Evolutionary conservation across 257 asterid genomes (phyloP).

Genomic region (Capsicum baccatum): DNA sequence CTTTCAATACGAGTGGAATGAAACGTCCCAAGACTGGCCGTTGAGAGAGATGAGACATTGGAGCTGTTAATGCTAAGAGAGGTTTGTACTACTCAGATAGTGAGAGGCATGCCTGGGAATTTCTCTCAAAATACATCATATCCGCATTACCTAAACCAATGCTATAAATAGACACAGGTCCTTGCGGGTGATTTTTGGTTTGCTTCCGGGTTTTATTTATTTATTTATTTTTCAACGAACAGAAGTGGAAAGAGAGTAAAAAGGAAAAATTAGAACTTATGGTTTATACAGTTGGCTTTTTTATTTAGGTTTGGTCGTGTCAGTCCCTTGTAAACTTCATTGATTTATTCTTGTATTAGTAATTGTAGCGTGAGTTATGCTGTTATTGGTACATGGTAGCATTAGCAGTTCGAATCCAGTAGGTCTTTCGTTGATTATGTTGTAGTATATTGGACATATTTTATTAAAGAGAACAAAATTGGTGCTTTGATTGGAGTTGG

Average conservation of each 20-base stretch:
- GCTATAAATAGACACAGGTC: conserved; percentile 34
- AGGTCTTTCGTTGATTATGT: conserved; percentile 24
- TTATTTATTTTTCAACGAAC: conserved; percentile 33
- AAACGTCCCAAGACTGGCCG: conserved; percentile 98
- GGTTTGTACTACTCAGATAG: conserved; percentile 32
- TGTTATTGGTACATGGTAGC: conserved; percentile 32
- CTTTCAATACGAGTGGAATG: conserved; percentile 90
- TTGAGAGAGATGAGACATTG: conserved; percentile 36
- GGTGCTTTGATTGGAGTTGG: conserved; percentile 12
- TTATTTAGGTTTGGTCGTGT: conserved; percentile 40
- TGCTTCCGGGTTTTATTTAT: conserved; percentile 38
- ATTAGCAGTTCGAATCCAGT: conserved; percentile 24
- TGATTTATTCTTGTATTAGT: conserved; percentile 75
- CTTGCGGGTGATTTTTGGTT: conserved; percentile 44
- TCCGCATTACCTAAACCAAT: conserved; percentile 31
- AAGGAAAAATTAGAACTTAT: conserved; percentile 5
- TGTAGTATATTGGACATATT: conserved; percentile 1
- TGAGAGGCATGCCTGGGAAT: conserved; percentile 32
- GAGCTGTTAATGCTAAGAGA: conserved; percentile 24
- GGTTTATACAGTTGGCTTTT: conserved; percentile 39
- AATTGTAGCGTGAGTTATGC: conserved; percentile 53
- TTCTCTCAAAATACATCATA: conserved; percentile 28
- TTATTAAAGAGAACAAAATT: conserved; percentile 3
- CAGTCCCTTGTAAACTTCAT: conserved; percentile 38
- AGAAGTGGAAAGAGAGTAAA: conserved; percentile 35